Conservation (phyloP, 306 rosid genomes). For the Vigna reflexopilosa region DNA sequence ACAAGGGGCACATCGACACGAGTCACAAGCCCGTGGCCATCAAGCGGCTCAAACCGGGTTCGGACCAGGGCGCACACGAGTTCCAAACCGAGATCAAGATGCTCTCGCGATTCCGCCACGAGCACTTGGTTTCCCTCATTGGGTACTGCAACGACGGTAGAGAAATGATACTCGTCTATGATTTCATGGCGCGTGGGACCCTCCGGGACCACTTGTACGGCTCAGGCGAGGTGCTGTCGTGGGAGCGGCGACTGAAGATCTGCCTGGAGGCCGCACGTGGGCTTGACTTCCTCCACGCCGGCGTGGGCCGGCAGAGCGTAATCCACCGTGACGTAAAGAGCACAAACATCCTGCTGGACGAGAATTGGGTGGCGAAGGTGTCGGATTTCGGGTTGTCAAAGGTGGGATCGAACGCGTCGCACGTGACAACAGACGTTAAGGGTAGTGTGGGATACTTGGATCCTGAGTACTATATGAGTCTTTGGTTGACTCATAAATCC, state of each 20-base stretch:
- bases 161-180: conserved; percentile 58
- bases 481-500: conserved; percentile 51
- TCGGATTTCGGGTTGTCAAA: conserved; percentile 62
- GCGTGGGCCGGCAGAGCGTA: conserved; percentile 24
- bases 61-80: conserved; percentile 48
- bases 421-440: conserved; percentile 45
- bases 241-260: conserved; percentile 54
- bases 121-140: conserved; percentile 49
- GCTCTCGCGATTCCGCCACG: conserved; percentile 50
- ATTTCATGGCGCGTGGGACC: conserved; percentile 58
- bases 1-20: conserved; percentile 37
- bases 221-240: conserved; percentile 29
- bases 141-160: conserved; percentile 46
- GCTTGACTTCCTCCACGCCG: conserved; percentile 50
- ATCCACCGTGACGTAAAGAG: conserved; percentile 71
- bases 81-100: conserved; percentile 52
- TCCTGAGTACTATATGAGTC: conserved; percentile 48
- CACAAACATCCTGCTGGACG: conserved; percentile 54
- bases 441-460: conserved; percentile 52
- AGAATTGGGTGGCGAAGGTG: conserved; percentile 52
- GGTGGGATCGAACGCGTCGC: conserved; percentile 44
- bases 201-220: conserved; percentile 50
- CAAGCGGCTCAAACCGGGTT: conserved; percentile 48
- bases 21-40: conserved; percentile 37
- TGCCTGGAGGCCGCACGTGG: conserved; percentile 54